These are phyloP conservation scores for Suhomyces pyralidae DNA, from an alignment of 805 yeast genomes.

Conservation along the genomic window DNA sequence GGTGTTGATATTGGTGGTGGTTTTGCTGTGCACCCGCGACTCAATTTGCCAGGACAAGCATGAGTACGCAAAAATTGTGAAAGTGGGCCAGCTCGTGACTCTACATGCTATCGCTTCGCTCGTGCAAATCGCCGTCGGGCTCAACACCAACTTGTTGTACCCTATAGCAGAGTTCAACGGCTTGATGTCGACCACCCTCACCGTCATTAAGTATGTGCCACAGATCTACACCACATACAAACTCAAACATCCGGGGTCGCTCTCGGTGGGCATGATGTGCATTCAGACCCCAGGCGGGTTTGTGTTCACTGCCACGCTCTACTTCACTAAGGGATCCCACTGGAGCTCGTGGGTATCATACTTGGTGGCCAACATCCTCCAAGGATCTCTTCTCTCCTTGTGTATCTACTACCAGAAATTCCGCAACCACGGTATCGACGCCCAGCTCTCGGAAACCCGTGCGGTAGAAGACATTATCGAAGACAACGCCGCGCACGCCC, in stretches of 20 bases:
- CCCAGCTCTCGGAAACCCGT: slow-evolving; percentile 25
- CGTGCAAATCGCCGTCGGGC: slow-evolving; percentile 33
- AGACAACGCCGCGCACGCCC: slow-evolving; percentile 15
- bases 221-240: slow-evolving; percentile 68
- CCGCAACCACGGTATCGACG: slow-evolving; percentile 18
- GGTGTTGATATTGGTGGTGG: slow-evolving; percentile 52
- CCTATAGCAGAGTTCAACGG: slow-evolving; percentile 61
- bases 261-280: slow-evolving; percentile 77
- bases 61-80: slow-evolving; percentile 42
- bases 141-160: slow-evolving; percentile 22
- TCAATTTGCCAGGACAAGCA: slow-evolving; percentile 45
- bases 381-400: slow-evolving; percentile 57
- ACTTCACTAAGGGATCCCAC: slow-evolving; percentile 66
- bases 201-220: slow-evolving; percentile 74
- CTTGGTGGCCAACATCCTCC: slow-evolving; percentile 66
- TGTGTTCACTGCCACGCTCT: slow-evolving; percentile 71
- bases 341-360: slow-evolving; percentile 90
- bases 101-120: slow-evolving; percentile 34
- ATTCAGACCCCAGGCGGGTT: slow-evolving; percentile 90
- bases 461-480: slow-evolving; percentile 30
- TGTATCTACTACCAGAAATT: slow-evolving; percentile 47
- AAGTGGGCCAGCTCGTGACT: slow-evolving; percentile 40
- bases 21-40: slow-evolving; percentile 45
- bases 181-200: slow-evolving; percentile 56
- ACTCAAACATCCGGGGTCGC: slow-evolving; percentile 74